Evolutionary conservation across 148 eudicot genomes (phyloP), one percentile per base, ranked within the genome.

Genomic region (Chenopodium album): DNA sequence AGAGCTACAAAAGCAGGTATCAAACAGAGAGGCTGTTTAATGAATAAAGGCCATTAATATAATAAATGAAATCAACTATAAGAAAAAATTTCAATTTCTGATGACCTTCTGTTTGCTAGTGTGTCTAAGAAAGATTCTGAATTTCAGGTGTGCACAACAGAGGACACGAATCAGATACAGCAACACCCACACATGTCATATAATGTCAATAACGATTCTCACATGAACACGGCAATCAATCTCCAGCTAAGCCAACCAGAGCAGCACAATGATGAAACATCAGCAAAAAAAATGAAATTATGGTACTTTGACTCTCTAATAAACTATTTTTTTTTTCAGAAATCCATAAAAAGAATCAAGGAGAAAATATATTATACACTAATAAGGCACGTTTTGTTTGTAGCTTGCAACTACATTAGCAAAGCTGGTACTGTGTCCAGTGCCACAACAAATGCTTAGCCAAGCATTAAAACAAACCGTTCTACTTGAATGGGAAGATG

Each of bases 1-100:
- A 37, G 89, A 88, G 84, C 85, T 92, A 85, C 88, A 80, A 10
- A 92, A 83, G 76, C 91, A 93, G 97, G 97, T 94, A 83, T 4
- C 63, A 9, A 59, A 32, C 12, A 73, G 4, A 71, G 72, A 77
- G 23, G 22, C 37, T 44, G 14, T 74, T 23, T 22, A 9, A 63
- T n/a, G 22, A 10, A 41, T 4, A 47, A 9, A 7, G 12, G 54
- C 62, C 72, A 34, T 52, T 10, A 32, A 52, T 41, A 3, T 54
- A 68, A 37, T 19, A 17, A 32, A 3, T 16, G 34, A 79, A 12
- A 56, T 29, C 69, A 79, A 17, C 41, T 7, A 4, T 37, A 34
- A 65, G 22, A 63, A 56, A 34, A 7, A 20, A 44, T 17, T 13
- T 16, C 8, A 23, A 69, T 14, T 48, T 50, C 54, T 31, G 23